phyloP scores from a whole-genome alignment of 1,284 basidiomycete genomes.

The Heliocybe sulcata region DNA sequence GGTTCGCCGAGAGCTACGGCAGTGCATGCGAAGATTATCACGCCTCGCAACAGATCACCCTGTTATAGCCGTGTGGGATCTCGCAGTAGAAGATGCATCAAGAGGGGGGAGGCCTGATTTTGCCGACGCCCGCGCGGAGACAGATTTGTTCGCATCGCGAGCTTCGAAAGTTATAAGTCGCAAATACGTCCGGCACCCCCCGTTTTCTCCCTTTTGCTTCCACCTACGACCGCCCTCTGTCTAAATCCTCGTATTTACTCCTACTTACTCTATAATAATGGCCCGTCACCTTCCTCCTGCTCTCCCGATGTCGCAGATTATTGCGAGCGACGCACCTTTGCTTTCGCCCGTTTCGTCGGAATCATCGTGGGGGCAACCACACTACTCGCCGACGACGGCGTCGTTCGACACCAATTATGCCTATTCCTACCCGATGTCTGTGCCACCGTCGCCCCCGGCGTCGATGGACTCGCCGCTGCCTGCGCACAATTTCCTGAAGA shows the following conservation, averaged over 20 bases:
- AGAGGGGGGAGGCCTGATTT: background rate
- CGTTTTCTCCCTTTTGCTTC: background rate
- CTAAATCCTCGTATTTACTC: background rate
- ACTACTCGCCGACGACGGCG: slow-evolving; percentile 33
- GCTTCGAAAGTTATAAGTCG: background rate
- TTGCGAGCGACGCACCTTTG: slow-evolving; percentile 46
- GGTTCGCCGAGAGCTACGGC: background rate
- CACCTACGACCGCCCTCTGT: background rate
- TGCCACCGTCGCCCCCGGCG: slow-evolving; percentile 31
- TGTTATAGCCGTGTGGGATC: slow-evolving; percentile 1
- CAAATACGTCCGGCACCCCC: background rate
- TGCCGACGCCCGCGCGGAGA: background rate
- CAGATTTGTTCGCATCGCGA: slow-evolving; percentile 1
- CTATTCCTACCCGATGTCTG: background rate
- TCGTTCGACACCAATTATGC: slow-evolving; percentile 18
- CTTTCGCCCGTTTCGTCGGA: slow-evolving; percentile 42
- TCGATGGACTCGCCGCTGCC: background rate
- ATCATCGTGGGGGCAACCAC: slow-evolving; percentile 36
- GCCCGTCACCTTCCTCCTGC: slow-evolving; percentile 28
- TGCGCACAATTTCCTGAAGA: slow-evolving; percentile 37
- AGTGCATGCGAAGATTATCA: background rate
- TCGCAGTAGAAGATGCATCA: background rate
- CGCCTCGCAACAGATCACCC: slow-evolving; percentile 1
- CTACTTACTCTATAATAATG: slow-evolving; percentile 13
- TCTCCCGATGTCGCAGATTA: slow-evolving; percentile 48